phyloP scores from a whole-genome alignment of 139 green algal species.

The Chlorella sp. region DNA sequence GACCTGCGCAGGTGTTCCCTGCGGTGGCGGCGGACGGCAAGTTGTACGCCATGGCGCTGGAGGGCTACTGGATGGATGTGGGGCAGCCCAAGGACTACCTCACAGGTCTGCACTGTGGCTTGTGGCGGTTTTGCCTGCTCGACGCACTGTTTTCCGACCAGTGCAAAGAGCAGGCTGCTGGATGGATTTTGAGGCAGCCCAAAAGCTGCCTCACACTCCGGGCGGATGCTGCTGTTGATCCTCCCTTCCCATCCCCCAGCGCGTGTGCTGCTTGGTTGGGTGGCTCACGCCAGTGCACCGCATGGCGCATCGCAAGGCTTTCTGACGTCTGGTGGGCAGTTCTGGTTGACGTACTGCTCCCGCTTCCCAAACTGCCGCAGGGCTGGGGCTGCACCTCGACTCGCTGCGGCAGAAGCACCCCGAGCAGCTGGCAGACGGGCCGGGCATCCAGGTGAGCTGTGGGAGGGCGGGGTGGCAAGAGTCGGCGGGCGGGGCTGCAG shows the following conservation, averaged over 20 bases:
- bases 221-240: no score
- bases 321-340: no score
- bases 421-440: conserved; percentile 62
- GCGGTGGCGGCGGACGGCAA: conserved; percentile 84
- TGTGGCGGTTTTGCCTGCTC: no score
- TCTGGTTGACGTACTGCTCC: no score
- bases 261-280: no score
- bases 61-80: conserved; percentile 99
- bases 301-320: no score
- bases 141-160: not conserved
- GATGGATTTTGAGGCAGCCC: not conserved
- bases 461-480: no score
- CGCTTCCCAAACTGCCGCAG: conserved; percentile 52
- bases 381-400: conserved; percentile 89
- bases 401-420: conserved; percentile 66
- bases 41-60: conserved; percentile 91
- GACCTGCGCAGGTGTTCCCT: conserved; percentile 68
- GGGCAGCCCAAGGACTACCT: conserved; percentile 97
- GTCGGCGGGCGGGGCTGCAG: no score
- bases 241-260: no score
- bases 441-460: conserved; percentile 33
- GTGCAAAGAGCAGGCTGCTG: not conserved
- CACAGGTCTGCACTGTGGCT: conserved; percentile 44
- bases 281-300: no score
- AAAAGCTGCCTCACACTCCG: no score